Evolutionary conservation across 345 rosid species (phyloP), one percentile per base, ranked within the genome.

Genomic region (Citrus sp.): DNA sequence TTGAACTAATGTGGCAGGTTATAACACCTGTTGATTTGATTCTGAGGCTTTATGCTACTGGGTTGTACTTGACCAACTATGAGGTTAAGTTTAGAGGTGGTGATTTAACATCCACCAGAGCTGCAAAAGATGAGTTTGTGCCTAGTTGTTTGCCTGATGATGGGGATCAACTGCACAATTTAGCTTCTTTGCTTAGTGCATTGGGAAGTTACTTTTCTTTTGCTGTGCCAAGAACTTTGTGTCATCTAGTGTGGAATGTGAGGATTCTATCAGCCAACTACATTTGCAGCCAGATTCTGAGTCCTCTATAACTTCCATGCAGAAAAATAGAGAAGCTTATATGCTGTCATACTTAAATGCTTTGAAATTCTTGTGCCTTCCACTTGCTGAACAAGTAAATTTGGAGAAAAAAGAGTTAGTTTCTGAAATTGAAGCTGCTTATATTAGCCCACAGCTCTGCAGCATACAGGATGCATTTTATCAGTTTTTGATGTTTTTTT

Each of bases 331-430:
- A 77, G 78, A 77, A 42, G 87, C 82, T 85, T 86, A 79, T 83
- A 76, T 82, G 66, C 72, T 38, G 34, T 84, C 84, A 70, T 92
- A 85, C 85, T 77, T 88, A 49, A 85, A 83, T 81, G 92, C 89
- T 71, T 72, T 94, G 86, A 86, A 84, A 82, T 96, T 92, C 84
- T 87, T 94, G 81, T 92, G 98, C 82, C 89, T 87, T 79, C 97
- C 94, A 4, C 91, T 96, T 67, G 92, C 93, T 66, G 94, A 90
- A 82, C 84, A 85, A 74, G 87, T 92, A 49, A 88, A 88, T 84
- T 84, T 81, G n/a, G 85, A 86, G 84, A 90, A 88, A 77, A 85
- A 89, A 64, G 82, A 82, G 55, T 77, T 94, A 65, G 70, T 92
- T 76, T 77, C 85, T 78, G 88, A 85, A 84, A 76, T 76, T 74